Conservation (phyloP, 176 grass and related monocot species). For the Oryza nivara region DNA sequence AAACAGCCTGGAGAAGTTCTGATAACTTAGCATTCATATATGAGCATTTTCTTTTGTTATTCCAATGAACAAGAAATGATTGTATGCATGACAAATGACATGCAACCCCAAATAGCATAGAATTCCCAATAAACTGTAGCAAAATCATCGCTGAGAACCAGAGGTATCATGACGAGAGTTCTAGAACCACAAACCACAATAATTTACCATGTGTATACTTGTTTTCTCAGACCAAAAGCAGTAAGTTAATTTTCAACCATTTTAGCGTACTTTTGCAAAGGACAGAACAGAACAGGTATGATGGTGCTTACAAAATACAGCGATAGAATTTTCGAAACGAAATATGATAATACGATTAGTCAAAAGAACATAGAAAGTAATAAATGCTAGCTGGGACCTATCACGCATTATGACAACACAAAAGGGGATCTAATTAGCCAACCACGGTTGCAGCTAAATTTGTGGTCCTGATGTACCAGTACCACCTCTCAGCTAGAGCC, state of each 20-base stretch:
- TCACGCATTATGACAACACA: background rate
- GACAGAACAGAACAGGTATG: background rate
- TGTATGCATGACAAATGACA: background rate
- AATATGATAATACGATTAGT: background rate
- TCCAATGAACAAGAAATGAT: background rate
- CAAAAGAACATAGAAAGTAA: background rate
- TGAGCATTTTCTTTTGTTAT: slow-evolving; percentile 4
- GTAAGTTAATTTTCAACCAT: no score
- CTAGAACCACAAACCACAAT: slow-evolving; percentile 1
- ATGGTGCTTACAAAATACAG: background rate
- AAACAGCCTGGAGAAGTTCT: slow-evolving; percentile 20
- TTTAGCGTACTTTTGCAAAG: background rate
- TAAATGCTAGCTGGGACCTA: background rate
- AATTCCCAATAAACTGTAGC: background rate
- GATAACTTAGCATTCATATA: background rate
- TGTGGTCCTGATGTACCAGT: background rate
- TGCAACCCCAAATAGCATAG: background rate
- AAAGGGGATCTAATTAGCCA: background rate
- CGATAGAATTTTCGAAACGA: background rate
- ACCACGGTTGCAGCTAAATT: background rate
- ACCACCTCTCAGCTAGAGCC: background rate
- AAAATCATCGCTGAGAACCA: background rate
- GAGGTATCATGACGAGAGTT: background rate
- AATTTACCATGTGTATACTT: background rate
- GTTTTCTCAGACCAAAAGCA: no score